phyloP scores from a whole-genome alignment of 129 eudicot genomes.

The Arctium lappa region DNA sequence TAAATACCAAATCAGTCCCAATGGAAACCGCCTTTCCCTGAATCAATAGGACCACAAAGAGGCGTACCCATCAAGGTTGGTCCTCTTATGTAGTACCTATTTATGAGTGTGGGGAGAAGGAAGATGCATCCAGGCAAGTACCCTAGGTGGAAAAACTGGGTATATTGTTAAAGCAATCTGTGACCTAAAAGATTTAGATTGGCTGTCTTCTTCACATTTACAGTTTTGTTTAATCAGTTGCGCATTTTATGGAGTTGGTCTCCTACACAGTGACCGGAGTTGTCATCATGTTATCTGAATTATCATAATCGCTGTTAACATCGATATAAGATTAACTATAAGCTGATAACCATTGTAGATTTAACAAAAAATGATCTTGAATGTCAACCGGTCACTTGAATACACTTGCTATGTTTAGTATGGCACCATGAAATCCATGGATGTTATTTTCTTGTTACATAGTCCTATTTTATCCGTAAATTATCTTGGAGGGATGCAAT shows the following conservation, averaged over 20 bases:
- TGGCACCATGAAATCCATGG: neutral
- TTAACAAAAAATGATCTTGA: neutral
- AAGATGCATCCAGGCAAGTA: conserved; percentile 6
- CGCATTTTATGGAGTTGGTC: too few relatives aligned
- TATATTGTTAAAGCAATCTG: neutral
- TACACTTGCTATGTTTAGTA: neutral
- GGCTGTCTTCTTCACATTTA: neutral
- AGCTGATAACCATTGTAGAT: neutral
- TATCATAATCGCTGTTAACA: neutral
- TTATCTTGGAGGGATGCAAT: neutral
- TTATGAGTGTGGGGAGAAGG: conserved; percentile 14
- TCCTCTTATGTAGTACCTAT: conserved; percentile 11
- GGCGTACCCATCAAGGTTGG: conserved; percentile 1
- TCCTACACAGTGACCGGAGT: too few relatives aligned
- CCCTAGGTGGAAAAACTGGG: neutral
- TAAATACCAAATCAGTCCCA: conserved; percentile 23
- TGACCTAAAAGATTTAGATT: neutral
- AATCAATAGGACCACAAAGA: conserved; percentile 30
- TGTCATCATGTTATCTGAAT: neutral
- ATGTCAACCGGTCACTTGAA: neutral
- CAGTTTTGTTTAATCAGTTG: too few relatives aligned
- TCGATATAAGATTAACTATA: neutral
- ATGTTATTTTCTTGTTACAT: neutral
- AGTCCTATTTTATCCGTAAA: neutral
- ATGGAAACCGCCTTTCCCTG: conserved; percentile 2